phyloP scores from a whole-genome alignment of 2,329 filamentous ascomycete genomes.

The Cryphonectria naterciae region DNA sequence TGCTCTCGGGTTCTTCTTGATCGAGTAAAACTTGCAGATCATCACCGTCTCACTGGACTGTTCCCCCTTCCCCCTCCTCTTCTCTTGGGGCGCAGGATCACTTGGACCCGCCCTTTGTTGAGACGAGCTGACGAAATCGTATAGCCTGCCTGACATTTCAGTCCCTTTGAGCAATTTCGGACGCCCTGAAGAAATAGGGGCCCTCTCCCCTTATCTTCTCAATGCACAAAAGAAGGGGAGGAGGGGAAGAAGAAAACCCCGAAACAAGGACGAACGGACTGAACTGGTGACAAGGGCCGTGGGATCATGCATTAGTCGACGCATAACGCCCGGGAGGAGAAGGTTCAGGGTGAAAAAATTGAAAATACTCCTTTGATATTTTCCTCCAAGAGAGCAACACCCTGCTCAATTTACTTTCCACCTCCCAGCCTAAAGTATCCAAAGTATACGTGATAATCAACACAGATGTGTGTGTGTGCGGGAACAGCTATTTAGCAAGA shows the following conservation, averaged over 20 bases:
- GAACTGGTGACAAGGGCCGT: background rate
- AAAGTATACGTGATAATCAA: background rate
- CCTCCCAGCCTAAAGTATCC: background rate
- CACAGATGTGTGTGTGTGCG: background rate
- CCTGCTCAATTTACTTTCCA: background rate
- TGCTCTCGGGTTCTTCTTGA: background rate
- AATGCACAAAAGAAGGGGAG: background rate
- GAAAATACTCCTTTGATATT: background rate
- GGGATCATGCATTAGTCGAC: constrained; percentile 8
- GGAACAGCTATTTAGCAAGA: background rate
- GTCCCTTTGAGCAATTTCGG: background rate
- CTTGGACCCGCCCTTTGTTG: background rate
- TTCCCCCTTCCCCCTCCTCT: background rate
- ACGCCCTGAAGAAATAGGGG: background rate
- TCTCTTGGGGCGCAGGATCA: background rate
- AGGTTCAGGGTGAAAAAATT: background rate
- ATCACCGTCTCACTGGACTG: background rate
- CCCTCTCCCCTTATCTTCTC: background rate
- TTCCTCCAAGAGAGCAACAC: background rate
- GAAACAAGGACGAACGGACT: background rate
- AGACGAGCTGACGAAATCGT: background rate
- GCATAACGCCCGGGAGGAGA: background rate
- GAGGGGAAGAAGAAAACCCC: no score
- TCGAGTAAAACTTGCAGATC: background rate
- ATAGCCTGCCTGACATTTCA: background rate